These are phyloP conservation scores for Colletotrichum lentis DNA, from an alignment of 2,329 filamentous ascomycete genomes.

Conservation along the genomic window DNA sequence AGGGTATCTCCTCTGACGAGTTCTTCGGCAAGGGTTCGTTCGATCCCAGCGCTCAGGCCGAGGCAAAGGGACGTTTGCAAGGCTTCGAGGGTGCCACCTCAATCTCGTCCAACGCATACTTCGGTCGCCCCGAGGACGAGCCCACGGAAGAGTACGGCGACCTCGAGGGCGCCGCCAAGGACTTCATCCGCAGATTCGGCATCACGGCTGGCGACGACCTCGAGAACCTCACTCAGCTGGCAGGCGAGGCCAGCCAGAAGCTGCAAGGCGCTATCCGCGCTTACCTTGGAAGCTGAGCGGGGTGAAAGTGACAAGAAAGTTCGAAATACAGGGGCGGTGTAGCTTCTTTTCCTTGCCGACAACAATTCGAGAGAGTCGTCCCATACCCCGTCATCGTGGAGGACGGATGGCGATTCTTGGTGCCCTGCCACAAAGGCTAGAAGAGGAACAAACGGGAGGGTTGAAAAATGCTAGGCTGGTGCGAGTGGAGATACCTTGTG, in stretches of 20 bases:
- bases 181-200: constrained; percentile 94
- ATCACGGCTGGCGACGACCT: constrained; percentile 95
- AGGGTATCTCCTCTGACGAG: constrained; percentile 96
- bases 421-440: not conserved
- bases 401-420: not conserved
- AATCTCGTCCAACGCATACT: constrained; percentile 98
- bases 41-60: constrained; percentile 80
- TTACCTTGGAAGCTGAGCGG: constrained; percentile 66
- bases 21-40: constrained; percentile 93
- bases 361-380: constrained; percentile 11
- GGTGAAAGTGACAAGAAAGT: not conserved
- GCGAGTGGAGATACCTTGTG: constrained; percentile 14
- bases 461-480: constrained; percentile 12
- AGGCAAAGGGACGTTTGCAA: constrained; percentile 87
- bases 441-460: constrained; percentile 1
- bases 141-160: constrained; percentile 83
- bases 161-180: constrained; percentile 90
- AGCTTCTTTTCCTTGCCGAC: constrained; percentile 13
- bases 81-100: constrained; percentile 91
- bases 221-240: constrained; percentile 82
- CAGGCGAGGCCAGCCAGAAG: constrained; percentile 85
- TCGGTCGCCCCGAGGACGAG: constrained; percentile 90
- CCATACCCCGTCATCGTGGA: not conserved
- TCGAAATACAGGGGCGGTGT: constrained; percentile 1
- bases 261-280: constrained; percentile 78